A percentile compares a stretch with the other conserved stretches of the same genome.
Conservation (phyloP, 352 stramenopile species). For the Globisporangium acanthophoron region DNA sequence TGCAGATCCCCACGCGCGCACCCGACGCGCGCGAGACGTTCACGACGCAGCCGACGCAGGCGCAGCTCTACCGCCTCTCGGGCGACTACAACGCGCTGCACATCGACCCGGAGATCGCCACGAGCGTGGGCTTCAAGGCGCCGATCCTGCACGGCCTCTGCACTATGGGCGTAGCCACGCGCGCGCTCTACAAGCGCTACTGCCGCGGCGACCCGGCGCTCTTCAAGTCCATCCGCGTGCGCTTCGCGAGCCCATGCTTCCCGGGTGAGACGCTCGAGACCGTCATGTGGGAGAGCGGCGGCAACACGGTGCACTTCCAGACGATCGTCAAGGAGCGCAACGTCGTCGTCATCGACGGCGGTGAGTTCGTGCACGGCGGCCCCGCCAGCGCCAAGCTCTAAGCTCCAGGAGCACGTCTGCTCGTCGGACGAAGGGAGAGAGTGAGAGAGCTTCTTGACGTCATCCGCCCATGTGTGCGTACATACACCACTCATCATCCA, state of each 20-base stretch:
- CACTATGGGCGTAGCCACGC: slow-evolving; percentile 85
- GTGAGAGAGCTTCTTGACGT: no score
- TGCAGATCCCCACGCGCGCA: slow-evolving; percentile 69
- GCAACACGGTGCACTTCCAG: slow-evolving; percentile 63
- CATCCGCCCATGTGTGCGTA: no score
- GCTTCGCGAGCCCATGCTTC: slow-evolving; percentile 83
- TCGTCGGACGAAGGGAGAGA: no score
- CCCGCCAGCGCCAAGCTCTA: slow-evolving; percentile 9
- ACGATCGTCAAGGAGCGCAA: slow-evolving; percentile 68
- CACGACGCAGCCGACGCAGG: slow-evolving; percentile 64
- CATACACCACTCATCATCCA: no score
- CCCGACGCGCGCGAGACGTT: slow-evolving; percentile 61
- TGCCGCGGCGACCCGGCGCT: slow-evolving; percentile 53
- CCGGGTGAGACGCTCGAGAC: slow-evolving; percentile 87
- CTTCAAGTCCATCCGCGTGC: slow-evolving; percentile 86
- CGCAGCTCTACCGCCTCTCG: slow-evolving; percentile 92
- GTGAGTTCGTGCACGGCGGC: slow-evolving; percentile 60
- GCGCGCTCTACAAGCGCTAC: slow-evolving; percentile 76
- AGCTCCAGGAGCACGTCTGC: not conserved
- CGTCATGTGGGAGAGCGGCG: slow-evolving; percentile 60
- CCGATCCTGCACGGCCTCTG: slow-evolving; percentile 94
- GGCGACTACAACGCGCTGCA: slow-evolving; percentile 96
- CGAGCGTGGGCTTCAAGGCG: slow-evolving; percentile 67
- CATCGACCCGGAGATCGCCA: slow-evolving; percentile 83
- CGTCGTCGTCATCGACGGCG: slow-evolving; percentile 70